Percentiles rank a stretch among this genome's conserved stretches.
These are phyloP conservation scores for Acanthochlamys bracteata DNA, from an alignment of 106 monocot species.

Conservation along the genomic window DNA sequence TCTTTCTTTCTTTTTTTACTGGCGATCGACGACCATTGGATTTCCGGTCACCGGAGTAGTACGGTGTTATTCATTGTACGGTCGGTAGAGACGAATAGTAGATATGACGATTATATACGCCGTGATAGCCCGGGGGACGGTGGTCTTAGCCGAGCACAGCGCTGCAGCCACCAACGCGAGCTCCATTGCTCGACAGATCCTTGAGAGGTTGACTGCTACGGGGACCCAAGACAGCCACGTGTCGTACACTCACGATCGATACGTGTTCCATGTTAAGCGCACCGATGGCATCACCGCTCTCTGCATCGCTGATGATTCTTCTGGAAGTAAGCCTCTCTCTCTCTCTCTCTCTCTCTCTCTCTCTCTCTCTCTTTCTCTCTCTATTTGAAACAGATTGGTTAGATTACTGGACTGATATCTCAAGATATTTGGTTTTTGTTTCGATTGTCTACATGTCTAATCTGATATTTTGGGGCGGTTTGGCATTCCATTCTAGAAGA, in stretches of 20 bases:
- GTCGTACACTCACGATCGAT: conserved; percentile 90
- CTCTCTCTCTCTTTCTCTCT: too few relatives aligned
- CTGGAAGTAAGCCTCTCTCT: conserved; percentile 53
- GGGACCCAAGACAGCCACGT: conserved; percentile 68
- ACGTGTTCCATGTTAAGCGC: conserved; percentile 91
- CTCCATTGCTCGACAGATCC: conserved; percentile 67
- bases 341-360: not conserved
- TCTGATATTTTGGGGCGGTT: too few relatives aligned
- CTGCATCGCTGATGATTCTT: conserved; percentile 90
- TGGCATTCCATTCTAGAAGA: too few relatives aligned
- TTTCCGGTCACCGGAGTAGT: too few relatives aligned
- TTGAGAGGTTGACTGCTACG: conserved; percentile 56
- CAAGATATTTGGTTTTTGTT: too few relatives aligned
- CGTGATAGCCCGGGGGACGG: conserved; percentile 75
- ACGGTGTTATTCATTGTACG: too few relatives aligned
- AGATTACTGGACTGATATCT: not conserved
- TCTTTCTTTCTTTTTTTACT: too few relatives aligned
- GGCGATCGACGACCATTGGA: too few relatives aligned
- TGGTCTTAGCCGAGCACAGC: conserved; percentile 82
- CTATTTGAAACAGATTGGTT: not conserved
- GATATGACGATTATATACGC: conserved; percentile 68
- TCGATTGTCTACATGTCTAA: too few relatives aligned
- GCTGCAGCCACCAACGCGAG: conserved; percentile 44
- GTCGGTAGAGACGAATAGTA: too few relatives aligned
- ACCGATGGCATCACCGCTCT: conserved; percentile 98